These are phyloP conservation scores for Acer campestre DNA, from an alignment of 345 rosid genomes.

Conservation along the genomic window DNA sequence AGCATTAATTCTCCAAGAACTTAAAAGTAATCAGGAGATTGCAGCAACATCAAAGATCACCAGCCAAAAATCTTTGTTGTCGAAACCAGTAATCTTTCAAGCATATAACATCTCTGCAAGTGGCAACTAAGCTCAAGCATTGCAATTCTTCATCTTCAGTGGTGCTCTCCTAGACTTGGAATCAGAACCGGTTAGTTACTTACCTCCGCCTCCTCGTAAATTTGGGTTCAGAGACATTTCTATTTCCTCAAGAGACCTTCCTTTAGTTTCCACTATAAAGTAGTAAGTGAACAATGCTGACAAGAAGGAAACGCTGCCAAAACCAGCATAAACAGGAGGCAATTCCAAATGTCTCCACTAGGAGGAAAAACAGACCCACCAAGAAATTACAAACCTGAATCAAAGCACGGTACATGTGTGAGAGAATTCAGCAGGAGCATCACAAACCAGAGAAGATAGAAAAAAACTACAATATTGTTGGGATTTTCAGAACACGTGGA, in stretches of 20 bases:
- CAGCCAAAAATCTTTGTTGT: not conserved
- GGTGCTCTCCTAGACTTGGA: not conserved
- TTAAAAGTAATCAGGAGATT: too few species aligned
- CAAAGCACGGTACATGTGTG: constrained; percentile 7
- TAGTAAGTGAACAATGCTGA: constrained; percentile 59
- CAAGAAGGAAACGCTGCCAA: constrained; percentile 60
- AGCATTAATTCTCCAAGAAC: not conserved
- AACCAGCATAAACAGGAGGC: constrained; percentile 59
- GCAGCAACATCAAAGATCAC: not conserved
- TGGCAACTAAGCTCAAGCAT: not conserved
- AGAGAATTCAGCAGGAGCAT: not conserved
- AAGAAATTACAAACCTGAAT: constrained; percentile 73
- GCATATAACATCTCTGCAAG: not conserved
- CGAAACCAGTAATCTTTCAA: not conserved
- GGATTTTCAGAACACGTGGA: not conserved
- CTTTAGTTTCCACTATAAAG: constrained; percentile 70
- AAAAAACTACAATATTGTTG: not conserved
- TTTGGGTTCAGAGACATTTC: constrained; percentile 61
- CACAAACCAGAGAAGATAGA: not conserved
- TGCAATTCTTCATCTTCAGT: constrained; percentile 1
- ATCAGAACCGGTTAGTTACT: constrained; percentile 14
- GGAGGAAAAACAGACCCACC: constrained; percentile 77
- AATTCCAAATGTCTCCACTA: constrained; percentile 59
- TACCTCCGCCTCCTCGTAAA: constrained; percentile 11
- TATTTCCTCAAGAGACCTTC: constrained; percentile 77